Evolutionary conservation across 371 early-diverging fungal species (phyloP), one percentile per base, ranked within the genome.

Genomic region (Apophysomyces trapeziformis): DNA sequence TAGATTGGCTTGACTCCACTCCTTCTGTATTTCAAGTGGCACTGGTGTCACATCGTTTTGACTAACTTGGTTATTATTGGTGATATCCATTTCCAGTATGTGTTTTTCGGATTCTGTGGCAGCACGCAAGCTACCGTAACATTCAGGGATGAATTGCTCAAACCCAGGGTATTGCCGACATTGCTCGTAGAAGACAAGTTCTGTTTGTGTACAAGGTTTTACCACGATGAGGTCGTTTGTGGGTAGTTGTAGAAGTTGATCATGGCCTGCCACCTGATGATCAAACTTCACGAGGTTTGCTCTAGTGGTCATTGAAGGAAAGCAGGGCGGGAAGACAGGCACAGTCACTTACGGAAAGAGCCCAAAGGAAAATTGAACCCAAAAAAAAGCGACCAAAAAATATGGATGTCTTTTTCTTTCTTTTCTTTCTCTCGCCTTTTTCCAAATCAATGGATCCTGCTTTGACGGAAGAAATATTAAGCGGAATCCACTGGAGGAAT

Each of bases 221-320:
- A 90, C 79, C 5, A 93, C 66, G 59, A 91, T 79, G 12, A 85
- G 77, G 59, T 85, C 84, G 35, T 78, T 80, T 7, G 76, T 84
- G 68, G 71, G 78, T 66, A 59, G 71, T 65, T 67, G 68, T 59
- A 90, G 67, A 0, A 92, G 75, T 6, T 82, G 76, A 35, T 86
- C 86, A 62, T 91, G 92, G 2, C 92, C 90, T 9, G 88, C 89
- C n/a, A 90, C 89, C 75, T 91, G 92, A 69, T 86, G 78, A 11
- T 77, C 76, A 47, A 80, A 83, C 58, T 68, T 63, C 12, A 75
- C 62, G 1, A 76, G 61, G 14, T 57, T 26, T 18, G 56, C 21
- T 9, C 56, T 47, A 12, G 36, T 39, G 58, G 38, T 41, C 14
- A 38, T 54, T 4, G 68, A 63, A 6, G 68, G 54, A 21, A 50